Evolutionary conservation across 192 early-diverging fungal species (phyloP), one percentile per base, ranked within the genome.

Genomic region (Funneliformis mosseae): DNA sequence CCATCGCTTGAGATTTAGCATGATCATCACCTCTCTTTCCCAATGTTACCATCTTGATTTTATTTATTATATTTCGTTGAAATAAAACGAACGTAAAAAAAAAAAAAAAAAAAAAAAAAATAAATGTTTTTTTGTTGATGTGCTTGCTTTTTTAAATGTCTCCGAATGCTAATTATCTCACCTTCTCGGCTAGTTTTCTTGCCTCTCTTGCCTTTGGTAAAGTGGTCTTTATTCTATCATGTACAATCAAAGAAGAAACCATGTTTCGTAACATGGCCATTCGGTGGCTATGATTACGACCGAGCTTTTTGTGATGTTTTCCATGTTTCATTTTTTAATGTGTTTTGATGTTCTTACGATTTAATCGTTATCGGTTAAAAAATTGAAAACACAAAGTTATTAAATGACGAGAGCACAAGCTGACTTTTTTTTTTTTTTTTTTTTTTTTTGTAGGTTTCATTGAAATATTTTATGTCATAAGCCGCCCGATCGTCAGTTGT

Each of bases 151-250:
- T 25, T 12, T 16, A 41, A 48, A 33, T 2, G 3, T 33, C 33
- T 33, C 33, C 3, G 33, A 33, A 33, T 33, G 33, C 33, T 2
- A 33, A 42, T 16, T 74, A 28, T 8, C n/a, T 63, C 12, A 94
- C 91, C 90, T 90, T 89, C 83, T 99, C 96, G 18, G 92, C 96
- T 43, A 94, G 83, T 41, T 92, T 89, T 83, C 95, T 89, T n/a
- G 97, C 83, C 77, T 94, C 93, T 84, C 95, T 96, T 38, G 98
- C 98, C 83, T 96, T 96, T 5, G 98, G 91, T 12, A 97, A 82
- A 0, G 98, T 99, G 10, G 98, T 99, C 81, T 94, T 91, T 60
- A 99, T 94, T 73, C 95, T 91, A 80, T 96, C 97, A 84, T 96
- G 86, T 81, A 93, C 87, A 79, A 99, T 92, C 28, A 98, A 89